These are phyloP conservation scores for Oryza meridionalis DNA, from an alignment of 176 grass and related monocot genomes.

Conservation along the genomic window DNA sequence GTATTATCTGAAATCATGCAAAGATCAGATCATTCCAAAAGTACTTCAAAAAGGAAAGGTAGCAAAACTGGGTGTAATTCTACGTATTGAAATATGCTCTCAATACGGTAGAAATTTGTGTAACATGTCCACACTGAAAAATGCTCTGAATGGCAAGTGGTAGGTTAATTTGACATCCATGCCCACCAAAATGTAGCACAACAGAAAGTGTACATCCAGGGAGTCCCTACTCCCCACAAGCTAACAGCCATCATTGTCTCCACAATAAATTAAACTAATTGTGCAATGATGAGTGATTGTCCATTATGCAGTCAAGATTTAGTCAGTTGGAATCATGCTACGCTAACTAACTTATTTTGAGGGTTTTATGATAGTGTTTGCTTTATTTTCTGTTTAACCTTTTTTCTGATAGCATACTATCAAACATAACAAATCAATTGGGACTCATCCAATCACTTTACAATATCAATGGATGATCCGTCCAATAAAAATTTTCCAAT, in stretches of 20 bases:
- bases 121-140: neutral
- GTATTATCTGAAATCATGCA: constrained; percentile 49
- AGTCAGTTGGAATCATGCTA: neutral
- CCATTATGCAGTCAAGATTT: neutral
- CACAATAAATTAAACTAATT: neutral
- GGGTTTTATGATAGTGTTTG: neutral
- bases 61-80: neutral
- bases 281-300: neutral
- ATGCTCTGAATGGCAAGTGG: neutral
- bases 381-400: neutral
- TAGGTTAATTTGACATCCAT: neutral
- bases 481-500: neutral
- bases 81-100: neutral
- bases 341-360: neutral
- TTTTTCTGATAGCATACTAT: neutral
- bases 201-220: neutral
- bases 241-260: neutral
- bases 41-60: neutral
- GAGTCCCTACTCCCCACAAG: neutral
- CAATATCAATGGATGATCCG: constrained; percentile 4
- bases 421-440: neutral
- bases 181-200: neutral
- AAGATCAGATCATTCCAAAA: constrained; percentile 22
- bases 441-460: neutral
- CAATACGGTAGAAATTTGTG: neutral